Evolutionary conservation across 1,139 yeast species (phyloP), one percentile per base, ranked within the genome.

Genomic region (Geotrichum citri-aurantii): DNA sequence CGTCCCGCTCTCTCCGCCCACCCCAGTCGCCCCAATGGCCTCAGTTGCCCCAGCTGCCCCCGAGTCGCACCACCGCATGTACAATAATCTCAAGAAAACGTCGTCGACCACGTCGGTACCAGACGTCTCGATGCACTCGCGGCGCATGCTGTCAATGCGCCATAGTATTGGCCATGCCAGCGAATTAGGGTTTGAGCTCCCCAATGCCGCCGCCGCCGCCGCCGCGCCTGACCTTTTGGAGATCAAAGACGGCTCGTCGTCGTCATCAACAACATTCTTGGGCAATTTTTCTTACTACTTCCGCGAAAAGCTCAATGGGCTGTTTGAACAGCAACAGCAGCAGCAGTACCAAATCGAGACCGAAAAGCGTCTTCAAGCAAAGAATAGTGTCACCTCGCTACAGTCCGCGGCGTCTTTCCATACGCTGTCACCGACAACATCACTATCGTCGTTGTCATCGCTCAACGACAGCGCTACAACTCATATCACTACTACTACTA

Each of bases 121-220:
- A 2, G 21, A 19, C 23, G 17, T 12, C 14, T 33, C 54, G 12
- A 26, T 31, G 2, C 26, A 42, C 37, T 21, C 33, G 46, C 50
- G 51, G 44, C 19, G 44, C 19, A 37, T 52, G 49, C 50, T 47
- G 2, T 29, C 55, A 6, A 14, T 40, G 26, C 47, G 57, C 12
- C 54, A 49, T 44, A 55, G 54, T 27, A 50, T 50, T 23, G 49
- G 54, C 48, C 50, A 42, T 50, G 42, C 57, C 2, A 42, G 46
- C 19, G 57, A 50, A 21, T 42, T 50, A 7, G 44, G 31, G 5
- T 21, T 47, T 19, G 42, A 46, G 12, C 10, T 48, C 17, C 40
- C 27, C 14, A 47, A 47, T 3, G 40, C 21, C n/a, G n/a, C n/a
- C n/a, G n/a, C n/a, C n/a, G n/a, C n/a, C n/a, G n/a, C n/a, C 12